Percentiles rank a stretch among this genome's conserved stretches.
Conservation (phyloP, 805 yeast species). For the Spathaspora boniae region DNA sequence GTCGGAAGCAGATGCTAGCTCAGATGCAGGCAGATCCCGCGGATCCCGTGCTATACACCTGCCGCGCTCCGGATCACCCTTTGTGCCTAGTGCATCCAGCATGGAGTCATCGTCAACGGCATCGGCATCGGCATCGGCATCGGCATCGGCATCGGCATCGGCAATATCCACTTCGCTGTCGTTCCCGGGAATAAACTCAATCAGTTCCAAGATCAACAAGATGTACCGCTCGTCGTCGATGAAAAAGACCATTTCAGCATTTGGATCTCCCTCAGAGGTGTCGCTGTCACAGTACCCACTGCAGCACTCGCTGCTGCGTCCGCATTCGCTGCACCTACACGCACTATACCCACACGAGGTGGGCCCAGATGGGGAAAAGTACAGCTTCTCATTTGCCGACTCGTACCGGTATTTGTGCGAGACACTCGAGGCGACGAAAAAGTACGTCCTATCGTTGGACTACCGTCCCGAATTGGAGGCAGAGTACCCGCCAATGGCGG, state of each 20-base stretch:
- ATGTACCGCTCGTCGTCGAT: constrained; percentile 22
- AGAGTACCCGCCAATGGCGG: constrained; percentile 77
- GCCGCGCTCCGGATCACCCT: too few species aligned
- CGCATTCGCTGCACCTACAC: not conserved
- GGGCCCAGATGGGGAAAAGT: constrained; percentile 11
- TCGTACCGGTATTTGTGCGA: constrained; percentile 62
- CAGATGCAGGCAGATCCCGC: constrained; percentile 21
- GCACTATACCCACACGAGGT: too few species aligned
- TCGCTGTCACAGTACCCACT: too few species aligned
- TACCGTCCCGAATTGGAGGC: constrained; percentile 44
- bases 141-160: too few species aligned
- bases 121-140: constrained; percentile 11
- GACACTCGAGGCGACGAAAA: constrained; percentile 57
- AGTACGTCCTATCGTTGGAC: constrained; percentile 54
- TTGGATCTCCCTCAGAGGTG: not conserved
- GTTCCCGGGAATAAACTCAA: constrained; percentile 21
- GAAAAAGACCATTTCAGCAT: constrained; percentile 7
- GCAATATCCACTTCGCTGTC: constrained; percentile 9
- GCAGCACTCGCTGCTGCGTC: too few species aligned
- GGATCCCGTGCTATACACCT: not conserved
- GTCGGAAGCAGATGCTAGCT: too few species aligned
- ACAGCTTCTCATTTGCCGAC: constrained; percentile 45
- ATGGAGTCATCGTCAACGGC: constrained; percentile 1
- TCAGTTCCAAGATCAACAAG: constrained; percentile 23
- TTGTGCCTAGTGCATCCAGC: too few species aligned